These are phyloP conservation scores for Ensete glaucum DNA, from an alignment of 176 grass and related monocot species.

Conservation along the genomic window DNA sequence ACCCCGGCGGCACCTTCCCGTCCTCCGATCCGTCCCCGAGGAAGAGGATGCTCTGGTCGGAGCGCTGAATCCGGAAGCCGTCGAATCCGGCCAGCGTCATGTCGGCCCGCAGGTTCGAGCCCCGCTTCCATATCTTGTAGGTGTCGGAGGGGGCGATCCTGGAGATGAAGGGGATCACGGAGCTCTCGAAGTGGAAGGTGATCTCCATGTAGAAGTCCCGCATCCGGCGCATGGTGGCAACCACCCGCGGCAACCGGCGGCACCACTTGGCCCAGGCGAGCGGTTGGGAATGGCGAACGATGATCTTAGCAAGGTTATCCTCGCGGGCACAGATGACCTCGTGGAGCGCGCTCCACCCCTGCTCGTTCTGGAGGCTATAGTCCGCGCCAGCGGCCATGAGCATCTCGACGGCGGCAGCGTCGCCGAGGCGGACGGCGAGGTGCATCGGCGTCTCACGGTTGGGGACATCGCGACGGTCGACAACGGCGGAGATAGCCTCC, in stretches of 20 bases:
- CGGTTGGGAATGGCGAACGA: conserved; percentile 82
- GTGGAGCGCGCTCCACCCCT: conserved; percentile 88
- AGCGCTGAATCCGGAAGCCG: conserved; percentile 88
- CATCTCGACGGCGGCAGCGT: conserved; percentile 52
- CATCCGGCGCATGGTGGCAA: conserved; percentile 77
- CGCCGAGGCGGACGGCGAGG: conserved; percentile 68
- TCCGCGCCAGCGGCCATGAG: conserved; percentile 81
- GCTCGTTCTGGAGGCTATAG: conserved; percentile 95
- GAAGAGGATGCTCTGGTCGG: conserved; percentile 86
- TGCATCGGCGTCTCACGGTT: conserved; percentile 83
- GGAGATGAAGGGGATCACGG: conserved; percentile 94
- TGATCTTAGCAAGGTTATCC: conserved; percentile 70
- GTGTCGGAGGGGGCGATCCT: conserved; percentile 91
- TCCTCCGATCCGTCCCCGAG: conserved; percentile 78
- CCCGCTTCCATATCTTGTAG: conserved; percentile 92
- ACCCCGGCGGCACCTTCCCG: conserved; percentile 61
- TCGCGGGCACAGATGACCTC: conserved; percentile 91
- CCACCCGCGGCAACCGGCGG: conserved; percentile 67
- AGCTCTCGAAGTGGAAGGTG: conserved; percentile 98
- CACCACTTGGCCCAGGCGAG: conserved; percentile 99
- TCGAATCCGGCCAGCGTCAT: conserved; percentile 96
- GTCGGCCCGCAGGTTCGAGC: conserved; percentile 80
- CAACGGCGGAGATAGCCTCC: conserved; percentile 52
- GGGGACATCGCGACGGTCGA: conserved; percentile 79
- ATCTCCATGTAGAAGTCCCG: conserved; percentile 99